phyloP scores from a whole-genome alignment of 2,329 filamentous ascomycete species.

The Aspergillus fijiensis region DNA sequence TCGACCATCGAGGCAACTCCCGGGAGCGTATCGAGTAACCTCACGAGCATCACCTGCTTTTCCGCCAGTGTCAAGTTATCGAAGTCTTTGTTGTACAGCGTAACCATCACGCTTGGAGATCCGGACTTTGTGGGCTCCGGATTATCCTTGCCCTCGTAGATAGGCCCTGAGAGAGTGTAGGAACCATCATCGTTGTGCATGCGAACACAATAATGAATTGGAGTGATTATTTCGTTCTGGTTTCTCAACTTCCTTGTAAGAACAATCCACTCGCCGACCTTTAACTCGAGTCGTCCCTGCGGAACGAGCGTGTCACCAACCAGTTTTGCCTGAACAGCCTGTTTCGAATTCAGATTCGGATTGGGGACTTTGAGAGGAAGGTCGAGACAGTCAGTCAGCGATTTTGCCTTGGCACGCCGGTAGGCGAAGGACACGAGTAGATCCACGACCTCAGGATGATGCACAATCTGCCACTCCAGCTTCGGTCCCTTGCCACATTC shows the following conservation, averaged over 20 bases:
- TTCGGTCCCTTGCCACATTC: slow-evolving; percentile 79
- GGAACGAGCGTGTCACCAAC: background rate
- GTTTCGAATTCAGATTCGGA: background rate
- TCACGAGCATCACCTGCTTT: slow-evolving; percentile 33
- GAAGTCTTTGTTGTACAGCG: slow-evolving; percentile 40
- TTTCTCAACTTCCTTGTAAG: background rate
- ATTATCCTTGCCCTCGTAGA: slow-evolving; percentile 8
- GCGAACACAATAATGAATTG: background rate
- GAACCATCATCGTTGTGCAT: background rate
- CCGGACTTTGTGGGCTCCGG: background rate
- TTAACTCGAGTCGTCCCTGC: slow-evolving; percentile 34
- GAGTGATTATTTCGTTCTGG: background rate
- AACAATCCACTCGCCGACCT: slow-evolving; percentile 54
- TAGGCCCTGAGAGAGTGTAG: slow-evolving; percentile 27
- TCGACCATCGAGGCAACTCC: slow-evolving; percentile 41
- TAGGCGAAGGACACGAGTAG: slow-evolving; percentile 82
- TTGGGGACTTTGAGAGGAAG: slow-evolving; percentile 55
- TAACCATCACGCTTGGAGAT: slow-evolving; percentile 17
- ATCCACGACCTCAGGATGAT: slow-evolving; percentile 79
- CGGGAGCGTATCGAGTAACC: slow-evolving; percentile 43
- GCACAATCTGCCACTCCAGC: slow-evolving; percentile 78
- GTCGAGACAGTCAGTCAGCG: slow-evolving; percentile 58
- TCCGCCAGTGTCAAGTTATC: slow-evolving; percentile 33
- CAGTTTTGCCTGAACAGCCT: background rate
- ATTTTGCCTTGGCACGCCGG: slow-evolving; percentile 46